Base-by-base conservation (phyloP, 805 yeast species). In the Candida xiaguanensis region DNA sequence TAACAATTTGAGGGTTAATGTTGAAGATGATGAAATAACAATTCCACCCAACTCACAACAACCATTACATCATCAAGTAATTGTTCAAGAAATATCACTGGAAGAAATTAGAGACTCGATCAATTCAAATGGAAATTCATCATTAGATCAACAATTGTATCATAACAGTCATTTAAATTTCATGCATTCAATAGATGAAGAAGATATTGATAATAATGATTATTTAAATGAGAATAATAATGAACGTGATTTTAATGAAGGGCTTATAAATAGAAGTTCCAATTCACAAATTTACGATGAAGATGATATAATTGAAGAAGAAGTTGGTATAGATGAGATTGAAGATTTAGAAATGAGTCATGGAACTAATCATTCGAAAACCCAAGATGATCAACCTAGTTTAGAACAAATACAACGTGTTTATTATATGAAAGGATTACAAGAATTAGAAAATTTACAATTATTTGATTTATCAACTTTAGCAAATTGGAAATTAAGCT, bases 401-500 rank as follows among this genome's bases (percentile, higher is more conserved):
- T 43, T 64, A 28, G 74, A 68, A 43, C 70, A 66, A 40, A 52
- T 65, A 0, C 73, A 67, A 43, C 43, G 59, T n/a, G 62, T 61
- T 1, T 68, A 63, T 48, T 69, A 69, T 39, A 36, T 53, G 2
- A 58, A 54, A 46, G 86, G 85, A 0, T 56, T 81, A 3, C 70
- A 71, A 39, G 77, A 74, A 53, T 57, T 81, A 40, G 89, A 83
- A 42, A 56, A 63, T 9, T 52, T 66, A 22, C 87, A 85, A 9
- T 56, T 86, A 13, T 67, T 78, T 0, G 96, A 93, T 53, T 72
- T 91, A 8, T 87, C 95, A 1, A 78, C 81, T 13, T 65, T 84
- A 14, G 98, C 95, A 0, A 72, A 81, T 17, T 93, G 97, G 96
- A 73, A 79, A 26, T 79, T 87, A 0, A 85, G 95, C 1, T 83